These are phyloP conservation scores for Solanum chiquidenum DNA, from an alignment of 257 asterid species.

Conservation along the genomic window DNA sequence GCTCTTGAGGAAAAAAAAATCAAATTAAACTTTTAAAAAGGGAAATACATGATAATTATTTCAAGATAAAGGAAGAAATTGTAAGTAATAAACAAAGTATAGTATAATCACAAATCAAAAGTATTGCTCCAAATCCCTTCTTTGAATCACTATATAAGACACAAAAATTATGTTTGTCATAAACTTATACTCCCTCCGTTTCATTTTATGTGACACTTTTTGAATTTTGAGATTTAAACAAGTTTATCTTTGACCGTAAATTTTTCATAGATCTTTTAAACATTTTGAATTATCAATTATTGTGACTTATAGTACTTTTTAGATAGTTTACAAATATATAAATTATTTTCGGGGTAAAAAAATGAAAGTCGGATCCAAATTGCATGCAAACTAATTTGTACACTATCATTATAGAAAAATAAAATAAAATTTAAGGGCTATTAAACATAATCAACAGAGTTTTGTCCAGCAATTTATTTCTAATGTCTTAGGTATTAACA, in stretches of 20 bases:
- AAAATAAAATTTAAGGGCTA: background rate
- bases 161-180: no score
- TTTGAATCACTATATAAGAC: background rate
- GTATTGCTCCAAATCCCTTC: background rate
- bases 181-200: no score
- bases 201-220: no score
- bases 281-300: no score
- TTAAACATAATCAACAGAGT: background rate
- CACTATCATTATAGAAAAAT: background rate
- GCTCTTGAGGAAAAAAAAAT: background rate
- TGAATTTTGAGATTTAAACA: no score
- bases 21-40: background rate
- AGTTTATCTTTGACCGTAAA: no score
- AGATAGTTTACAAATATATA: no score
- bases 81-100: background rate
- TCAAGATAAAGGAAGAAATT: background rate
- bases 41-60: background rate
- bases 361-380: no score
- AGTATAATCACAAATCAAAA: background rate
- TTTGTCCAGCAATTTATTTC: background rate
- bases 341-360: no score
- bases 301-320: no score
- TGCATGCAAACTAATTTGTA: background rate
- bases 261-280: no score
- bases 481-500: background rate